Evolutionary conservation across 2,329 filamentous ascomycete genomes (phyloP), one percentile per base, ranked within the genome.

Genomic region (Pezicula neosporulosa): DNA sequence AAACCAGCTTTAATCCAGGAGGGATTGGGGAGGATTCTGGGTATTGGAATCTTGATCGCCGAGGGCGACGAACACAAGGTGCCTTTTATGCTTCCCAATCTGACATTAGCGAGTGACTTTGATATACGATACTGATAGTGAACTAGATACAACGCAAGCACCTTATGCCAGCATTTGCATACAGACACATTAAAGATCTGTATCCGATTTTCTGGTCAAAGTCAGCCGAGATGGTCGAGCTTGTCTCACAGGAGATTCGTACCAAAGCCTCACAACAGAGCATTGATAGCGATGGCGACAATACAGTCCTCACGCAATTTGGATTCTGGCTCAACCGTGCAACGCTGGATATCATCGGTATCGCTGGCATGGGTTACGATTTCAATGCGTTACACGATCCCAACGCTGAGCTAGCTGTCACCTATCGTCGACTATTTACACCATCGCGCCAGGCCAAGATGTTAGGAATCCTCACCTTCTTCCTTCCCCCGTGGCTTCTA

Each of bases 31-130:
- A 77, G 81, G 19, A 74, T 91, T 27, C 73, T 93, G 10, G 86
- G 89, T 8, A 71, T 85, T 13, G 88, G 89, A 10, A 72, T 93
- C 12, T 70, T 97, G 35, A 73, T 97, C 9, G 88, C 90, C 2
- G 92, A 97, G 69, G 92, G 92, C n/a, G 89, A 94, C 10, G 89
- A 92, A 62, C 93, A 97, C 68, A 94, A 87, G 72, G 38, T 42
- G 18, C 6, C 3, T 12, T 42, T 42, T 42, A 19, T 42, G 16
- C 10, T 42, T 19, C 6, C 7, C 4, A 7, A 16, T 42, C 38
- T 12, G 6, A 39, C 12, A 6, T 18, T 10, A 33, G 10, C 12
- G 30, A 1, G 30, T 13, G 30, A 4, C 9, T 10, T 3, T 33
- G 30, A 7, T 4, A 39, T 39, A 15, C 37, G 8, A 16, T 39